Evolutionary conservation across 805 yeast species (phyloP), one percentile per base, ranked within the genome.

Genomic region (Suhomyces kilbournensis): DNA sequence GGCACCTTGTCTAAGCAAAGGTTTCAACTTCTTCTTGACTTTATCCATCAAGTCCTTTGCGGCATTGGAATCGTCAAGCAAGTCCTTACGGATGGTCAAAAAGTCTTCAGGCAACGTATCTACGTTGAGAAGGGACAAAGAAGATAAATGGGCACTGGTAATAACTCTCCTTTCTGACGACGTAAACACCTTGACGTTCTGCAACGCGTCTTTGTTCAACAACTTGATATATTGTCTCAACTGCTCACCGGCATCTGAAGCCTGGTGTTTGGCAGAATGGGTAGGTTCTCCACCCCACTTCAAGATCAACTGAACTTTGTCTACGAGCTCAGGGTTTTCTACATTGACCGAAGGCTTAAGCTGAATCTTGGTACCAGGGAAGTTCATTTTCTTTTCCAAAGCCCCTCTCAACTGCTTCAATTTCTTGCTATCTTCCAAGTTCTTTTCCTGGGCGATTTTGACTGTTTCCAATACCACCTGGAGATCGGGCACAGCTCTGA

Each of bases 231-330:
- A 96, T 66, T 93, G 97, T 63, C 99, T 84, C 74, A 88, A 80
- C 70, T 92, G 97, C 65, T 93, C 98, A 49, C 99, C 99, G 17
- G 94, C 82, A 69, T 94, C 99, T 26, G 86, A 81, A 1, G 97
- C 96, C 72, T 94, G 99, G 67, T 90, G 88, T 56, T 86, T 82
- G 2, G 98, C 97, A 9, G 97, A 91, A 68, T 94, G 99, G 1
- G 99, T 94, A 5, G 99, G 97, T 69, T 94, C 99, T 57, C 99
- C 99, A 61, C 99, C 99, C 99, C 99, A 94, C 68, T 94, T 94
- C 61, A 94, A 76, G 56, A 94, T 96, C 56, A 94, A 85, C 69
- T 94, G 99, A 22, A 93, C 97, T 66, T 94, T 94, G 58, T 93
- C 97, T 19, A 94, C 94, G 32, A 85, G 84, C 35, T 81, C 85